Base-by-base conservation (phyloP, 164 flowering plant species). In the Umbellularia californica region DNA sequence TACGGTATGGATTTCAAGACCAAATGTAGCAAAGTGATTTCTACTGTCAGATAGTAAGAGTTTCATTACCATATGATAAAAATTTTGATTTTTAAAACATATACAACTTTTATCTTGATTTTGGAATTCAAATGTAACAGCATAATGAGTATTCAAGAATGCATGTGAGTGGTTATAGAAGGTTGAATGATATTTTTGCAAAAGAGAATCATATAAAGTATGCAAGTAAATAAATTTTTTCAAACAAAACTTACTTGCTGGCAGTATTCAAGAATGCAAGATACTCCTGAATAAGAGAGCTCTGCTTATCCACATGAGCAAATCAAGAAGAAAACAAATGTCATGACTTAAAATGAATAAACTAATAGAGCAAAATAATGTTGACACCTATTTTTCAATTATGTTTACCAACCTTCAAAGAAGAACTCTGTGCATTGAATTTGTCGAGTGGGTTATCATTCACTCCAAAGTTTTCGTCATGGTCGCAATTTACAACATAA, bases 251-350 rank as follows among this genome's bases (percentile, higher is more conserved):
- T 79, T 83, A 92, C 99, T 84, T 88, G 90, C 83, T 90, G 27
- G 98, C 99, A 19, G 87, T 74, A 70, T 93, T 95, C 78, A 95
- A 77, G 85, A 95, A 87, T 52, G 84, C 87, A 62, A 92, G 80
- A 70, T 90, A 95, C 75, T 92, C 95, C 81, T 89, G 83, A 41
- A 81, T 74, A 24, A 95, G 90, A 25, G 85, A 83, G 81, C 58
- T 83, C 99, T 95, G 94, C 23, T 72, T 13, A 77, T 19, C 33
- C 64, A 67, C 70, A 62, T 50, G 20, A 27, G 80, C 66, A 55
- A 55, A 68, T 33, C 9, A 24, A 65, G 66, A 65, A 65, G 24
- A 50, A 62, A 55, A 10, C 10, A 70, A 4, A 25, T 62, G 13
- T 6, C 23, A 33, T 58, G 50, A 10, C 27, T n/a, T 2, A 33